Percentiles rank a stretch among this genome's conserved stretches.
Conservation (phyloP, 441 rosid species). For the Adansonia madagascariensis region DNA sequence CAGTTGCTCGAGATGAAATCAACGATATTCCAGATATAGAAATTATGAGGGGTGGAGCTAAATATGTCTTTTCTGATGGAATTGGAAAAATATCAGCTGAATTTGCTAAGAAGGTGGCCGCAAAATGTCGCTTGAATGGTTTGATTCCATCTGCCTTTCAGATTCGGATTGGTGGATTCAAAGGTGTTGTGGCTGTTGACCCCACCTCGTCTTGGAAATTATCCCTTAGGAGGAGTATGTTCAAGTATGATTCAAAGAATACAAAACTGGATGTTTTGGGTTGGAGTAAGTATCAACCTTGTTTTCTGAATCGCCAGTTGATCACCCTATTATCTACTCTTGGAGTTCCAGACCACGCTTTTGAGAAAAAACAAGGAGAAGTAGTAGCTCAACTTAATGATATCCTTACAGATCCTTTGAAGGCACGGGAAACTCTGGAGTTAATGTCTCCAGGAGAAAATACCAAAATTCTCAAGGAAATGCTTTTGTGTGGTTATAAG, state of each 20-base stretch:
- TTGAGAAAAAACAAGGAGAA: slow-evolving; percentile 42
- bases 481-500: slow-evolving; percentile 41
- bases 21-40: slow-evolving; percentile 45
- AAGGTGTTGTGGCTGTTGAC: slow-evolving; percentile 64
- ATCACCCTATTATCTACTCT: slow-evolving; percentile 55
- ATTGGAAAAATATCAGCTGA: slow-evolving; percentile 56
- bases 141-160: slow-evolving; percentile 54
- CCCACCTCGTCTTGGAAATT: slow-evolving; percentile 44
- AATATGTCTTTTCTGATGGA: slow-evolving; percentile 56
- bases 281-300: slow-evolving; percentile 52
- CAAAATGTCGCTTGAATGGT: slow-evolving; percentile 40
- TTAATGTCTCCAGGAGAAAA: slow-evolving; percentile 45
- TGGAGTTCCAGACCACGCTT: slow-evolving; percentile 37
- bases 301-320: slow-evolving; percentile 53
- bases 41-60: neutral
- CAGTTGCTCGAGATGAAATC: slow-evolving; percentile 34
- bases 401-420: slow-evolving; percentile 41
- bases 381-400: slow-evolving; percentile 40
- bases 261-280: slow-evolving; percentile 47
- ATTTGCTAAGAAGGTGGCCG: slow-evolving; percentile 41
- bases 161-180: slow-evolving; percentile 57
- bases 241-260: slow-evolving; percentile 42
- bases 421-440: slow-evolving; percentile 47
- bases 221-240: slow-evolving; percentile 53
- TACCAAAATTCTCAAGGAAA: slow-evolving; percentile 41